Evolutionary conservation across 768 basidiomycete species (phyloP).

Genomic region (Cubamyces lactineus): DNA sequence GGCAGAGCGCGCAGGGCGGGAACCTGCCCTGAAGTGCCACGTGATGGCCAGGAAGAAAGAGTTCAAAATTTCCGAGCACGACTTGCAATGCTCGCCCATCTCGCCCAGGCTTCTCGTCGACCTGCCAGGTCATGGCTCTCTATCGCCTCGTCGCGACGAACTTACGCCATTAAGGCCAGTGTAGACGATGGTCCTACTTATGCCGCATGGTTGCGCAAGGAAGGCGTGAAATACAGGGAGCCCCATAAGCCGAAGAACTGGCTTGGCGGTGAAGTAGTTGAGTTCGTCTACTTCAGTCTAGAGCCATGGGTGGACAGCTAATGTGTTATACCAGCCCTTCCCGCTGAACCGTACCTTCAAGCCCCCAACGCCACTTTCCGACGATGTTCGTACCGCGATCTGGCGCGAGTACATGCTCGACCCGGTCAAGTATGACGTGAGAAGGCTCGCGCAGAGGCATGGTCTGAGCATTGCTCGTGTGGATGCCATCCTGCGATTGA

Average conservation of each 20-base stretch:
- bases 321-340: conserved; percentile 62
- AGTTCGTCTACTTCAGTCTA: conserved; percentile 36
- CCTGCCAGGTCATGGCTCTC: conserved; percentile 28
- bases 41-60: conserved; percentile 28
- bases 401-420: conserved; percentile 64
- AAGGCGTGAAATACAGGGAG: conserved; percentile 46
- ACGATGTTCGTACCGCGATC: conserved; percentile 56
- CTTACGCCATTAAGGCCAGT: conserved; percentile 11
- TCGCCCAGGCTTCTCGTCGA: conserved; percentile 28
- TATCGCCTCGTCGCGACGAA: background rate
- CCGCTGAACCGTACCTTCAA: conserved; percentile 84
- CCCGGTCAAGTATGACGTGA: conserved; percentile 57
- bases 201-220: conserved; percentile 44
- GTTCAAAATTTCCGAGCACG: conserved; percentile 30
- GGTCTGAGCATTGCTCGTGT: conserved; percentile 77
- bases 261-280: conserved; percentile 61
- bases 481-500: conserved; percentile 81
- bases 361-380: conserved; percentile 77
- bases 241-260: conserved; percentile 58
- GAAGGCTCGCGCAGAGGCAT: conserved; percentile 61
- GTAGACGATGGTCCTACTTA: conserved; percentile 22
- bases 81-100: conserved; percentile 33
- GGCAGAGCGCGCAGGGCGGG: background rate
- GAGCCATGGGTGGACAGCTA: conserved; percentile 15
- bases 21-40: conserved; percentile 34